A percentile compares a stretch with the other conserved stretches of the same genome.
Evolutionary conservation across 768 basidiomycete species (phyloP).

Genomic region (Leucosporidium creatinivorum): DNA sequence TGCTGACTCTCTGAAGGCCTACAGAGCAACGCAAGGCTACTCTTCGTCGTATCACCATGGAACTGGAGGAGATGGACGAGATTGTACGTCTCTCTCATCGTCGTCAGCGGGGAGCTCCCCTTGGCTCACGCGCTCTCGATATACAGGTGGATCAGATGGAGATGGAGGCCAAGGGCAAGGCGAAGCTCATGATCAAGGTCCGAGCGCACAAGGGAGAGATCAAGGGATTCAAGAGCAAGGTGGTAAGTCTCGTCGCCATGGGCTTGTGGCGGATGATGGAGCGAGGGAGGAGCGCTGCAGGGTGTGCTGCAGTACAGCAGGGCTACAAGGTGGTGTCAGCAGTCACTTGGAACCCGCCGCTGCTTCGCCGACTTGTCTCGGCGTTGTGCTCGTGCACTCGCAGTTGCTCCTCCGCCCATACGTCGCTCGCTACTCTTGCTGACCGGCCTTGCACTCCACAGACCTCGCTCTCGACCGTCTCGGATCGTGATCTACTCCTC

Average conservation of each 20-base stretch:
- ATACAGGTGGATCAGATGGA: constrained; percentile 27
- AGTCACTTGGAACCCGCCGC: too few species aligned
- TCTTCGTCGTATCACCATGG: constrained; percentile 40
- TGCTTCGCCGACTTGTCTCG: neutral
- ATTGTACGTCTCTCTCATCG: constrained; percentile 39
- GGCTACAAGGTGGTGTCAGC: neutral
- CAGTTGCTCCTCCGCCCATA: neutral
- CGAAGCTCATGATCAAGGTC: constrained; percentile 15
- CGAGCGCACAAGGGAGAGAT: constrained; percentile 4
- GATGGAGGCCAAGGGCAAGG: constrained; percentile 22
- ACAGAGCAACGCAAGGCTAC: constrained; percentile 43
- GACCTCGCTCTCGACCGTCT: constrained; percentile 1
- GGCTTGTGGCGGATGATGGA: neutral
- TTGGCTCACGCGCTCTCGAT: neutral
- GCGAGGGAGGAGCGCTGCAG: neutral
- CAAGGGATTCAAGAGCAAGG: constrained; percentile 11
- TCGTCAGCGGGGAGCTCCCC: neutral
- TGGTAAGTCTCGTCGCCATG: constrained; percentile 3
- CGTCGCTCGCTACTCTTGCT: too few species aligned
- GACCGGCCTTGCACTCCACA: neutral
- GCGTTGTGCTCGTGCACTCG: neutral
- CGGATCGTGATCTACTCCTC: constrained; percentile 28
- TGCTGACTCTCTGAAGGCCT: neutral
- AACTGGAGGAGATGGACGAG: constrained; percentile 47
- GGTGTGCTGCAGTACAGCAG: neutral